phyloP scores from a whole-genome alignment of 116 monocot genomes.

The Trichopus zeylanicus region DNA sequence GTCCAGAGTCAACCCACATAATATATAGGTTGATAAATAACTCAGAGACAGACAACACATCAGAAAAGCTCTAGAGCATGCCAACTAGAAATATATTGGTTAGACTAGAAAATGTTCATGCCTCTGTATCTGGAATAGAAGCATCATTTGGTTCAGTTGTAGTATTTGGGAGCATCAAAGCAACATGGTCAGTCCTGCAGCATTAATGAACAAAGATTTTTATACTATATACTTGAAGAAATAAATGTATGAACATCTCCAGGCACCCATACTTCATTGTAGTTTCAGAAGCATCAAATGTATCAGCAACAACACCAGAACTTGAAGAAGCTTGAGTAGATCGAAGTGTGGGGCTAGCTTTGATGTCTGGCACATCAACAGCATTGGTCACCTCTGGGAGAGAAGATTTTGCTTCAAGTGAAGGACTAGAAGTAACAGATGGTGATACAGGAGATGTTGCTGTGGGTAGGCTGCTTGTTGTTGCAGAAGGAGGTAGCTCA shows the following conservation, averaged over 20 bases:
- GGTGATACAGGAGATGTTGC: slow-evolving; percentile 22
- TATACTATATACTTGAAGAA: background rate
- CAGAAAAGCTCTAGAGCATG: background rate
- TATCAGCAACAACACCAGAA: slow-evolving; percentile 4
- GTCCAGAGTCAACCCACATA: too few relatives aligned
- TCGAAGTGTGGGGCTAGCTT: background rate
- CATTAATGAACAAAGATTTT: background rate
- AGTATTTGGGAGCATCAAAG: slow-evolving; percentile 17
- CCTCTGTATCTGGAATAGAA: slow-evolving; percentile 69
- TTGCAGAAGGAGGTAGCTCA: slow-evolving; percentile 16
- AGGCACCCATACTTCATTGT: slow-evolving; percentile 15
- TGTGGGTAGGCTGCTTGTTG: slow-evolving; percentile 12
- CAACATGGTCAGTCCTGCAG: slow-evolving; percentile 27
- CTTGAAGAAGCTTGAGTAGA: background rate
- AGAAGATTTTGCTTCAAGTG: slow-evolving; percentile 8
- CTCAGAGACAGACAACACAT: background rate
- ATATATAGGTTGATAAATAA: too few relatives aligned
- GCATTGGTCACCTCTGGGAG: background rate
- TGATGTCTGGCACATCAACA: slow-evolving; percentile 9
- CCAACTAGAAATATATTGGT: background rate
- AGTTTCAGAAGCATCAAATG: slow-evolving; percentile 13
- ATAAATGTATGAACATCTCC: background rate
- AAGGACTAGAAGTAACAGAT: slow-evolving; percentile 13
- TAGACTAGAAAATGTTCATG: slow-evolving; percentile 9
- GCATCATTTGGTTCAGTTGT: slow-evolving; percentile 24